phyloP scores from a whole-genome alignment of 129 eudicot genomes.

The Smallanthus sonchifolius region DNA sequence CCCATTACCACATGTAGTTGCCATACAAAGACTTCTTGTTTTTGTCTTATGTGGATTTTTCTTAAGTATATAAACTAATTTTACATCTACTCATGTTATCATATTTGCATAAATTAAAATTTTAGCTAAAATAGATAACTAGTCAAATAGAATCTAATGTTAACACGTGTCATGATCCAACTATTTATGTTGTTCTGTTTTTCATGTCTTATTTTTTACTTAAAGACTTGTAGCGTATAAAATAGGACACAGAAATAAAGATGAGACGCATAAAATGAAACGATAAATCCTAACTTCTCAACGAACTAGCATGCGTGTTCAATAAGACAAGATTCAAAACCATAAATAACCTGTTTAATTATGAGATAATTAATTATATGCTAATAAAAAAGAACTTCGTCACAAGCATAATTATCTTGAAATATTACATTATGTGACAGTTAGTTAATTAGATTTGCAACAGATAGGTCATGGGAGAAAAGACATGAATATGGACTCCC shows the following conservation, averaged over 20 bases:
- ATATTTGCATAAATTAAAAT: not conserved
- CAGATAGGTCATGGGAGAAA: conserved; percentile 20
- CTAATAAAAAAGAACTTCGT: not conserved
- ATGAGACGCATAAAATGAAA: too few species aligned
- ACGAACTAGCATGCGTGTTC: too few species aligned
- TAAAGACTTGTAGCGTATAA: too few species aligned
- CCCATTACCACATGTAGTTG: conserved; percentile 38
- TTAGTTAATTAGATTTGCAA: conserved; percentile 19
- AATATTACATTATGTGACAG: conserved; percentile 11
- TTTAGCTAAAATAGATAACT: too few species aligned
- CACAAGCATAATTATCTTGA: not conserved
- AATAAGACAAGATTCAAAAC: too few species aligned
- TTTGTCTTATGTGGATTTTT: not conserved
- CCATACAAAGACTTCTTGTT: conserved; percentile 8
- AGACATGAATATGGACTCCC: conserved; percentile 40
- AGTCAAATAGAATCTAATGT: not conserved
- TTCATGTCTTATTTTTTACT: too few species aligned
- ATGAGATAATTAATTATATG: too few species aligned
- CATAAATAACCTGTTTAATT: too few species aligned
- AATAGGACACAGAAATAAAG: too few species aligned
- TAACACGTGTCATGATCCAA: too few species aligned
- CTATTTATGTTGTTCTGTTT: too few species aligned
- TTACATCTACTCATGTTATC: not conserved
- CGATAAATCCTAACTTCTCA: too few species aligned
- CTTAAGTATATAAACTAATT: not conserved